Percentiles rank a stretch among this genome's conserved stretches.
Conservation (phyloP, 1,284 basidiomycete species). For the Waitea zeae region DNA sequence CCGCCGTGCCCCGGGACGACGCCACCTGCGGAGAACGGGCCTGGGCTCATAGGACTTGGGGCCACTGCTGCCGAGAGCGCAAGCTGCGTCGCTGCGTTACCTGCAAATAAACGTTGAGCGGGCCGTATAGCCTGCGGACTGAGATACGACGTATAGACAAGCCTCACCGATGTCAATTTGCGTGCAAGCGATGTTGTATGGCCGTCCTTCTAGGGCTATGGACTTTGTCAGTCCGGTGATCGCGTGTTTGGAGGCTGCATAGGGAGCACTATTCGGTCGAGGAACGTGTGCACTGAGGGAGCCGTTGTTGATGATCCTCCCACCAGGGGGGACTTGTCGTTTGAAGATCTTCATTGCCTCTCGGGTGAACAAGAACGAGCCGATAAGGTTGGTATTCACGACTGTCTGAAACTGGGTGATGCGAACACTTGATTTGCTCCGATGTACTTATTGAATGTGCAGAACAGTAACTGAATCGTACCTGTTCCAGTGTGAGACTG, state of each 20-base stretch:
- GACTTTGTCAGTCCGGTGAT: conserved; percentile 60
- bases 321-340: conserved; percentile 51
- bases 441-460: too few species aligned
- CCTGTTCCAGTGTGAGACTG: too few species aligned
- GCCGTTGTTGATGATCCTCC: conserved; percentile 74
- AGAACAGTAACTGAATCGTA: too few species aligned
- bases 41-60: too few species aligned
- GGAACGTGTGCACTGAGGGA: conserved; percentile 63
- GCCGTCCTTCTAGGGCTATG: conserved; percentile 60
- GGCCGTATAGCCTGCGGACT: neutral
- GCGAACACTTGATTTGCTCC: too few species aligned
- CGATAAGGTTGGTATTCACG: conserved; percentile 55
- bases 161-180: conserved; percentile 75
- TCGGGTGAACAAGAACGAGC: conserved; percentile 60
- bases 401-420: conserved; percentile 45
- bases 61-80: neutral
- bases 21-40: too few species aligned
- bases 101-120: conserved; percentile 1
- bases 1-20: too few species aligned
- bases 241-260: conserved; percentile 68
- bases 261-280: conserved; percentile 46
- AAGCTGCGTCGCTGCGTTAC: conserved; percentile 1
- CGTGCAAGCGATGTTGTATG: conserved; percentile 56
- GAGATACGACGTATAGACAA: too few species aligned
- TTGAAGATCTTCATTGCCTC: conserved; percentile 66